Evolutionary conservation across 305 asterid species (phyloP), one percentile per base, ranked within the genome.

Genomic region (Fraxinus dipetala): DNA sequence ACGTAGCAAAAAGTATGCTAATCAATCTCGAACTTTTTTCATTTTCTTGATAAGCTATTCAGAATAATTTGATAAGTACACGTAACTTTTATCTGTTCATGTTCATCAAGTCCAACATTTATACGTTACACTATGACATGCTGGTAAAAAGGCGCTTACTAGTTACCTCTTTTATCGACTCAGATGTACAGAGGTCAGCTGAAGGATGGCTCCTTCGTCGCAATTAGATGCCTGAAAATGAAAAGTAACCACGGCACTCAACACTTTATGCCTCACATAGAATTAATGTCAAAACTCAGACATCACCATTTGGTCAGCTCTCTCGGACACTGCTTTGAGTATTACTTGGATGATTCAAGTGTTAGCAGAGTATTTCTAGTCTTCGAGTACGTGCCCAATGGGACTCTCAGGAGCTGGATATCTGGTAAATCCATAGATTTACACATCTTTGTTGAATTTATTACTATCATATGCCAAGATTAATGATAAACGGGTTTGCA

Each of bases 311-410:
- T 96, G 92, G 97, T 87, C 75, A 92, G 98, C 79, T 88, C 94
- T 83, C 93, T 93, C 56, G 99, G 99, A 72, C 99, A 94, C 87
- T 96, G 98, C 91, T 92, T 94, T 16, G 97, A 94, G 90, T 94
- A 88, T 85, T 78, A 88, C 90, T 85, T 88, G 87, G 98, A 96
- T 56, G 99, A 94, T 86, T 91, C 98, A 8, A 91, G 91, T 75
- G 91, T 92, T 40, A 94, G 98, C 91, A 90, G 97, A 81, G 87
- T 93, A 38, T 91, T 93, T 82, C 91, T 94, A 6, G 91, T 96
- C 82, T 96, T 94, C 32, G 99, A 93, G 40, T 90, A 93, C 34
- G 97, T 92, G 30, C 92, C 96, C 10, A 90, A 92, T 14, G 98
- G 99, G 85, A 92, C 92, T 76, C 93, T 95, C 70, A 88, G 98